These are phyloP conservation scores for Pseudopyricularia javanii DNA, from an alignment of 2,329 filamentous ascomycete species.

Conservation along the genomic window DNA sequence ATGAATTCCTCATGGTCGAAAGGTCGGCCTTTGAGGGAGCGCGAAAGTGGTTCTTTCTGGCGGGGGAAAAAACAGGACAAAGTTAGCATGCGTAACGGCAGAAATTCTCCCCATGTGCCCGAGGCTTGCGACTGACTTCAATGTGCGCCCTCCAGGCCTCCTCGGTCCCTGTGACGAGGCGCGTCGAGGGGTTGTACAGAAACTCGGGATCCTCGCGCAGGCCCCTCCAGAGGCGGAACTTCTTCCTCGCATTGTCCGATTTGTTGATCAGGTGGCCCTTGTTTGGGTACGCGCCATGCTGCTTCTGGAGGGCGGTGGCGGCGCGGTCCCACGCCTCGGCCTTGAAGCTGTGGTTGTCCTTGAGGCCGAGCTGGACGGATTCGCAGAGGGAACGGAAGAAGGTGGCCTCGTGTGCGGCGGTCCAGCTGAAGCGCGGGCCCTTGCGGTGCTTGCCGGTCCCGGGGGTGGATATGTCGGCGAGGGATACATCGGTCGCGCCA, in stretches of 20 bases:
- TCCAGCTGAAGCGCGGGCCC: slow-evolving; percentile 47
- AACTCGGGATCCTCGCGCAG: slow-evolving; percentile 46
- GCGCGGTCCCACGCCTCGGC: slow-evolving; percentile 48
- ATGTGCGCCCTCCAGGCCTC: slow-evolving; percentile 46
- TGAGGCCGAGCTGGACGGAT: slow-evolving; percentile 42
- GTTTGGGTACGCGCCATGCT: slow-evolving; percentile 43
- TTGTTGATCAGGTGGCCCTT: slow-evolving; percentile 53
- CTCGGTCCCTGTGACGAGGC: slow-evolving; percentile 41
- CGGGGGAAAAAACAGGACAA: slow-evolving; percentile 4
- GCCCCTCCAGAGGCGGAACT: slow-evolving; percentile 48
- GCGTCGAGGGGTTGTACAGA: slow-evolving; percentile 34
- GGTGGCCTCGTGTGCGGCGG: slow-evolving; percentile 42
- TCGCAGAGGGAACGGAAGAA: slow-evolving; percentile 50
- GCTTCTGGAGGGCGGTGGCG: slow-evolving; percentile 37
- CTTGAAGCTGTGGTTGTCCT: slow-evolving; percentile 41
- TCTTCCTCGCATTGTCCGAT: slow-evolving; percentile 50
- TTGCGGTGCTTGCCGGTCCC: slow-evolving; percentile 16
- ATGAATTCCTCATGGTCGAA: slow-evolving; percentile 50
- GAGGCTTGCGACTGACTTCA: slow-evolving; percentile 40
- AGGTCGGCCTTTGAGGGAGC: slow-evolving; percentile 41
- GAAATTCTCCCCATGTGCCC: no score
- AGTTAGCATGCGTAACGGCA: no score
- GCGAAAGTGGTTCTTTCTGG: slow-evolving; percentile 45
- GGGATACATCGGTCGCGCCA: slow-evolving; percentile 6
- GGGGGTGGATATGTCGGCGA: slow-evolving; percentile 7